These are phyloP conservation scores for Penicillium steckii DNA, from an alignment of 495 filamentous ascomycete genomes.

Conservation along the genomic window DNA sequence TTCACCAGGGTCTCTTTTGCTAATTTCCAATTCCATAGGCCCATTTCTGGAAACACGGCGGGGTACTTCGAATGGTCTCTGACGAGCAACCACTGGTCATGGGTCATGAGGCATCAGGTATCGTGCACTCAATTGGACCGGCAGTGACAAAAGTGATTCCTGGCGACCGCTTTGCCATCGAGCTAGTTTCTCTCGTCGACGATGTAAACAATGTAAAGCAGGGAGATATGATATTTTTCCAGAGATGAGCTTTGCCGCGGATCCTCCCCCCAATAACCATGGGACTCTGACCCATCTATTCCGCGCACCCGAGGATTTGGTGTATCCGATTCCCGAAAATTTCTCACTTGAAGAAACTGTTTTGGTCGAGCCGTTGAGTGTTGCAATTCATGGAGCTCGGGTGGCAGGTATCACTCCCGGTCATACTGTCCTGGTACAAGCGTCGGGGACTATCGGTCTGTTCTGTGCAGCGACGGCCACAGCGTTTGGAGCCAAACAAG, in stretches of 20 bases:
- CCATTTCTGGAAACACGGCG: conserved; percentile 6
- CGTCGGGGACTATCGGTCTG: conserved; percentile 77
- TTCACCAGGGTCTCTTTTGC: neutral
- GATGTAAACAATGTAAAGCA: conserved; percentile 63
- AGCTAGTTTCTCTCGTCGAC: conserved; percentile 71
- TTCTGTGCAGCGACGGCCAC: conserved; percentile 71
- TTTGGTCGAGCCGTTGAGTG: conserved; percentile 75
- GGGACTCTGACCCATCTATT: conserved; percentile 78
- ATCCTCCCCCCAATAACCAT: conserved; percentile 55
- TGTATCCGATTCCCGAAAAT: conserved; percentile 68
- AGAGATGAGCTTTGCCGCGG: conserved; percentile 75
- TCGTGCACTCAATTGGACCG: conserved; percentile 55
- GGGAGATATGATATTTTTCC: conserved; percentile 74
- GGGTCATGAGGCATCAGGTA: conserved; percentile 66
- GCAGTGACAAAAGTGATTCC: conserved; percentile 37
- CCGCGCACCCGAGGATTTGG: conserved; percentile 69
- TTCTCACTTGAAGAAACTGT: conserved; percentile 76
- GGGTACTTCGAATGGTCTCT: conserved; percentile 1
- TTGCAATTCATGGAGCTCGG: conserved; percentile 72
- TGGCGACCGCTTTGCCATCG: conserved; percentile 70
- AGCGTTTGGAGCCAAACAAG: conserved; percentile 68
- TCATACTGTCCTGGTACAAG: conserved; percentile 71
- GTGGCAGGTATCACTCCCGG: conserved; percentile 66
- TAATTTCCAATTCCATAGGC: neutral
- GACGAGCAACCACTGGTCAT: conserved; percentile 52